A percentile compares a stretch with the other conserved stretches of the same genome.
Conservation (phyloP, 208 protist genomes). For the Trypanosoma avium region DNA sequence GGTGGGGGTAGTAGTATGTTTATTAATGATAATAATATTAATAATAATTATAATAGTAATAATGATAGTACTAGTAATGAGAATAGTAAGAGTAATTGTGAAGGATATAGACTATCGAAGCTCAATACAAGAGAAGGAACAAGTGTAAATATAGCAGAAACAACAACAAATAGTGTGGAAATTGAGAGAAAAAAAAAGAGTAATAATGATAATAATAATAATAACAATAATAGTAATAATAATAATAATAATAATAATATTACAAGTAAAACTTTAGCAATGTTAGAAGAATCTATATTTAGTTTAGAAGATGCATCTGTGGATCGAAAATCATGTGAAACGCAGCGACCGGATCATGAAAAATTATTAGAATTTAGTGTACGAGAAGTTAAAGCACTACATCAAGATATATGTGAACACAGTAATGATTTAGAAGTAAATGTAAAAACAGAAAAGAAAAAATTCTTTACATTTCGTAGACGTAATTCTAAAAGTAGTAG, state of each 20-base stretch:
- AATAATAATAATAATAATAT: not conserved
- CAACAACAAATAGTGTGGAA: too few relatives aligned
- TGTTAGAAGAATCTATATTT: too few relatives aligned
- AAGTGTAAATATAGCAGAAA: too few relatives aligned
- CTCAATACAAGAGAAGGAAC: not conserved
- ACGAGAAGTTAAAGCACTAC: too few relatives aligned
- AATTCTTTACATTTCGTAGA: not conserved
- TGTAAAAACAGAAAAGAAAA: not conserved
- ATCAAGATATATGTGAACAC: too few relatives aligned
- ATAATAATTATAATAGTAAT: not conserved
- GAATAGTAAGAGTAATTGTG: not conserved
- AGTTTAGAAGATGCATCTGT: too few relatives aligned
- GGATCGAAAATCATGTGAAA: too few relatives aligned
- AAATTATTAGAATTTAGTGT: too few relatives aligned
- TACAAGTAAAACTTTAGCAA: not conserved
- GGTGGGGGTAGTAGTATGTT: too few relatives aligned
- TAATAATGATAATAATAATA: not conserved
- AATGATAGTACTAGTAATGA: not conserved
- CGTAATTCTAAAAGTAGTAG: not conserved
- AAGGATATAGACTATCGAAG: not conserved
- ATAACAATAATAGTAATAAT: not conserved
- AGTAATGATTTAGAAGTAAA: not conserved
- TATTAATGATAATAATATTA: not conserved
- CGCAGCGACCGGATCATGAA: too few relatives aligned
- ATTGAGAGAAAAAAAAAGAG: not conserved